Percentiles rank a stretch among this genome's conserved stretches.
Conservation (phyloP, 31 red algal genomes). For the Endocladia muricata region DNA sequence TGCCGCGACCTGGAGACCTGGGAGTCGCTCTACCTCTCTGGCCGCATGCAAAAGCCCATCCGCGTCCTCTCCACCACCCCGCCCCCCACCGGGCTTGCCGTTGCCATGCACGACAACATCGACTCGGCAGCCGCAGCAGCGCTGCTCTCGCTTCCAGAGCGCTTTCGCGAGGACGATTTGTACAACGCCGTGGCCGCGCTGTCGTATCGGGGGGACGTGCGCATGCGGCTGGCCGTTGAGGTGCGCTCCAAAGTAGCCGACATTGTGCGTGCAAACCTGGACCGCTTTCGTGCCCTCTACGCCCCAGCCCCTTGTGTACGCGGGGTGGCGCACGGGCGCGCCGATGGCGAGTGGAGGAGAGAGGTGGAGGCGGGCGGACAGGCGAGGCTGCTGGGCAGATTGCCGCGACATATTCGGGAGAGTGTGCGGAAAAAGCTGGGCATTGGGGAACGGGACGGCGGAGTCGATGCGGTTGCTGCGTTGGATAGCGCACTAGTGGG, state of each 20-base stretch:
- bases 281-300: slow-evolving; percentile 65
- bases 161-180: slow-evolving; percentile 43
- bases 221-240: slow-evolving; percentile 59
- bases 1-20: slow-evolving; percentile 62
- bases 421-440: background rate
- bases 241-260: slow-evolving; percentile 60
- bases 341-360: slow-evolving; percentile 23
- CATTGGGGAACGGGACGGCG: background rate
- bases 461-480: slow-evolving; percentile 9
- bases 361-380: slow-evolving; percentile 21
- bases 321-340: background rate
- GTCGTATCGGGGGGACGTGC: slow-evolving; percentile 83
- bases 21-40: slow-evolving; percentile 89
- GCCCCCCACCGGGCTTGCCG: slow-evolving; percentile 16
- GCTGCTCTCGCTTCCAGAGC: slow-evolving; percentile 52
- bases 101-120: slow-evolving; percentile 40
- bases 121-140: slow-evolving; percentile 54
- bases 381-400: slow-evolving; percentile 18
- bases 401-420: slow-evolving; percentile 26
- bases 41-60: slow-evolving; percentile 89
- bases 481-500: background rate
- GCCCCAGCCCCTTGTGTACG: background rate
- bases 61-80: slow-evolving; percentile 33
- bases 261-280: slow-evolving; percentile 63
- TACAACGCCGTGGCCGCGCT: slow-evolving; percentile 66